These are phyloP conservation scores for Murraya koenigii DNA, from an alignment of 345 rosid species.

Conservation along the genomic window DNA sequence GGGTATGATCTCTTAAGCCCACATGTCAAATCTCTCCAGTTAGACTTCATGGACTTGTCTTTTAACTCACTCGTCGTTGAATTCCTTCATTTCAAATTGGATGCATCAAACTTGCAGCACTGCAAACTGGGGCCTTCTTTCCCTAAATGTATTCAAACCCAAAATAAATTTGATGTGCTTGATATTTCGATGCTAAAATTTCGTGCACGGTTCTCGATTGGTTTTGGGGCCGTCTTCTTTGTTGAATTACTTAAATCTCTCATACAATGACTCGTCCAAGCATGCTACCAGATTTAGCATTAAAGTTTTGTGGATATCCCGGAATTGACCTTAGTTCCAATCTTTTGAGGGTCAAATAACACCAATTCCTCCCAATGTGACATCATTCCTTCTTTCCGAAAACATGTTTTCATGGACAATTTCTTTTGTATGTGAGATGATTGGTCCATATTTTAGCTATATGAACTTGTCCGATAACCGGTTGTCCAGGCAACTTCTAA, in stretches of 20 bases:
- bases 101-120: not conserved
- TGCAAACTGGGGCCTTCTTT: slow-evolving; percentile 21
- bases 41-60: slow-evolving; percentile 12
- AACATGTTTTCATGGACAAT: slow-evolving; percentile 30
- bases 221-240: slow-evolving; percentile 18
- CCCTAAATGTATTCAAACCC: slow-evolving; percentile 23
- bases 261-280: slow-evolving; percentile 20
- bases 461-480: slow-evolving; percentile 33
- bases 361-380: slow-evolving; percentile 2
- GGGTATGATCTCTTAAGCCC: slow-evolving; percentile 21
- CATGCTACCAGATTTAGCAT: slow-evolving; percentile 3
- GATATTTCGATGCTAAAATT: slow-evolving; percentile 25
- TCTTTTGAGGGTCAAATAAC: slow-evolving; percentile 12
- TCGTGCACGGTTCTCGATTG: slow-evolving; percentile 12
- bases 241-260: slow-evolving; percentile 14
- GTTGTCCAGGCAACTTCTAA: slow-evolving; percentile 28
- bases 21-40: slow-evolving; percentile 19
- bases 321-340: slow-evolving; percentile 20
- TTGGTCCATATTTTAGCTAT: not conserved
- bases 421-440: slow-evolving; percentile 22
- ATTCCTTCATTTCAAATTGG: slow-evolving; percentile 21
- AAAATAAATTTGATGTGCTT: not conserved
- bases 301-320: not conserved
- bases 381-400: slow-evolving; percentile 29
- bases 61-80: slow-evolving; percentile 10